Conservation (phyloP, 805 yeast genomes). For the Metschnikowia gruessii region DNA sequence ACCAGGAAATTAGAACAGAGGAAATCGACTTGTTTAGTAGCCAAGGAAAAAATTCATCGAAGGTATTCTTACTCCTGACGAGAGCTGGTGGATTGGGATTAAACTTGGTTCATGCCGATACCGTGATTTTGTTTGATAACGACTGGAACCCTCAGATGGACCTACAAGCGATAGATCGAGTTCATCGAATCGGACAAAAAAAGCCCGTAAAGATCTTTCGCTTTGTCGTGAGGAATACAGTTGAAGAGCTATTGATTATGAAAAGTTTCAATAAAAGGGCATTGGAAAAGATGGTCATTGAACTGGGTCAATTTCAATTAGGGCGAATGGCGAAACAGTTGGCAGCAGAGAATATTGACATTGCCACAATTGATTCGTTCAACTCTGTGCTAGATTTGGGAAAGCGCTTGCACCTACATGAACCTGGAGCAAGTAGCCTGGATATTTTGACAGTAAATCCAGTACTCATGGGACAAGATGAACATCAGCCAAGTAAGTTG, state of each 20-base stretch:
- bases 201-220: conserved; percentile 82
- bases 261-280: conserved; percentile 78
- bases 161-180: conserved; percentile 93
- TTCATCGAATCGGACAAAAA: conserved; percentile 88
- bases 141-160: conserved; percentile 99
- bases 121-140: conserved; percentile 84
- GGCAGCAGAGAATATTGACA: conserved; percentile 19
- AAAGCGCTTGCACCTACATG: conserved; percentile 14
- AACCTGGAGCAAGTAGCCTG: conserved; percentile 7
- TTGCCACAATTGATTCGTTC: conserved; percentile 11
- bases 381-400: conserved; percentile 7
- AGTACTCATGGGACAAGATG: conserved; percentile 6
- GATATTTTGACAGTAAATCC: conserved; percentile 5
- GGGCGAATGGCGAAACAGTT: conserved; percentile 27
- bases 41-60: conserved; percentile 20
- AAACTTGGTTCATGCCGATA: conserved; percentile 81
- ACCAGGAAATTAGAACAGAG: conserved; percentile 61
- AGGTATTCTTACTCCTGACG: conserved; percentile 75
- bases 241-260: conserved; percentile 78
- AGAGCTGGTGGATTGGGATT: conserved; percentile 95
- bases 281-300: conserved; percentile 66
- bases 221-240: conserved; percentile 69
- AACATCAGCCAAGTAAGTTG: conserved; percentile 18
- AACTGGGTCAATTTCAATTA: conserved; percentile 34
- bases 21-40: conserved; percentile 54